Evolutionary conservation across 495 filamentous ascomycete genomes (phyloP).

Genomic region (Hyaloscypha finlandica): DNA sequence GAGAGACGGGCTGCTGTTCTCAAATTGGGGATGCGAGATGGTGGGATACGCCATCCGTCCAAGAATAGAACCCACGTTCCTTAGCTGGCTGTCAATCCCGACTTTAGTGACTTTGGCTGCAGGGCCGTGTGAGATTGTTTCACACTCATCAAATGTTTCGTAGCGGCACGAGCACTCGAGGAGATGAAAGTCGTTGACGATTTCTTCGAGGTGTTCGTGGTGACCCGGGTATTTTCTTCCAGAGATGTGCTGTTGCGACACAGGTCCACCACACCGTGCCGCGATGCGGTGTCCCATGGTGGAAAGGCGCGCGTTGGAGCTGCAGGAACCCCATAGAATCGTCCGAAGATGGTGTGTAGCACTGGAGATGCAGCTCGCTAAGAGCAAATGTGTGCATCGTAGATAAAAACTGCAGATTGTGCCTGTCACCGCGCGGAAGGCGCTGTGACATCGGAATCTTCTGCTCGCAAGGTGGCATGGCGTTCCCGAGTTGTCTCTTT

Average conservation of each 20-base stretch:
- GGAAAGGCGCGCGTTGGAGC: conserved; percentile 4
- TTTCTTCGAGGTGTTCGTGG: neutral
- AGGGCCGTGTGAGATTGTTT: neutral
- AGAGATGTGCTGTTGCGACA: neutral
- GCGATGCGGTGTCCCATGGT: neutral
- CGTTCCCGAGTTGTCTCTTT: conserved; percentile 1
- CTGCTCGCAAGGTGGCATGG: conserved; percentile 1
- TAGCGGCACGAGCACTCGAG: neutral
- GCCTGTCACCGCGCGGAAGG: conserved; percentile 26
- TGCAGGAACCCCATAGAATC: conserved; percentile 16
- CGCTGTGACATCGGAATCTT: conserved; percentile 1
- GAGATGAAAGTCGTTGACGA: no score
- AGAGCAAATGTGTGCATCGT: conserved; percentile 22
- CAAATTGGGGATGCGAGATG: neutral
- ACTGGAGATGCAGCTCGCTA: conserved; percentile 13
- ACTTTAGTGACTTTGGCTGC: neutral
- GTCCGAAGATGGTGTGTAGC: neutral
- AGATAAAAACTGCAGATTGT: conserved; percentile 22
- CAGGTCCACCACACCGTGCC: neutral
- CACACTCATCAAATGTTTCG: conserved; percentile 3
- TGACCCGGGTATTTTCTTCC: neutral
- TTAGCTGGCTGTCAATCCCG: neutral
- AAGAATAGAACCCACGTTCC: conserved; percentile 24
- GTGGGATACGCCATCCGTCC: neutral
- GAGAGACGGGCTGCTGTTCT: neutral